Percentiles rank a stretch among this genome's conserved stretches.
Conservation (phyloP, 1,284 basidiomycete species). For the Ganoderma boninense region DNA sequence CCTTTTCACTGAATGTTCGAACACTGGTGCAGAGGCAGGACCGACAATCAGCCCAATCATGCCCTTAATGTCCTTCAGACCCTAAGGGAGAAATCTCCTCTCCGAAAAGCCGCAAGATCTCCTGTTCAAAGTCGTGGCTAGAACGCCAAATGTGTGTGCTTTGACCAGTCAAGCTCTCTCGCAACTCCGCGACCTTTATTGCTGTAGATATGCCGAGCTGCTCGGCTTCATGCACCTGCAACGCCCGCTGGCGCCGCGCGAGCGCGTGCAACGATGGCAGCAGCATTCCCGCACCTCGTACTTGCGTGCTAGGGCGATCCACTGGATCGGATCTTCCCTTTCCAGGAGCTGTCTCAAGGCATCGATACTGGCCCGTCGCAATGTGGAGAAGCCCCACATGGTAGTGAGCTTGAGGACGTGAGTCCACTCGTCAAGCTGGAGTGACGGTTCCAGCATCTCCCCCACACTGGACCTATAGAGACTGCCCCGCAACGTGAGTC, state of each 20-base stretch:
- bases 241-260: constrained; percentile 10
- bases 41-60: neutral
- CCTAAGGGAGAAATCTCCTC: neutral
- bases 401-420: constrained; percentile 25
- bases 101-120: constrained; percentile 1
- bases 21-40: neutral
- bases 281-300: constrained; percentile 22
- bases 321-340: constrained; percentile 8
- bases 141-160: neutral
- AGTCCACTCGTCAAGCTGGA: constrained; percentile 20
- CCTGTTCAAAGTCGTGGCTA: neutral
- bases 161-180: constrained; percentile 15
- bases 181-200: constrained; percentile 24
- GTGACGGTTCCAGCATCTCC: neutral
- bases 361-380: constrained; percentile 16
- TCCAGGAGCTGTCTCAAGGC: constrained; percentile 9
- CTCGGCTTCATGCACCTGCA: constrained; percentile 20
- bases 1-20: neutral
- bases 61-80: neutral
- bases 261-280: constrained; percentile 16
- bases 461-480: neutral
- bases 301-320: constrained; percentile 20
- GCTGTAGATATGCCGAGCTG: constrained; percentile 20
- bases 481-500: neutral
- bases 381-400: constrained; percentile 19